Conservation (phyloP, 2,329 filamentous ascomycete species). For the Epichloe bromicola region DNA sequence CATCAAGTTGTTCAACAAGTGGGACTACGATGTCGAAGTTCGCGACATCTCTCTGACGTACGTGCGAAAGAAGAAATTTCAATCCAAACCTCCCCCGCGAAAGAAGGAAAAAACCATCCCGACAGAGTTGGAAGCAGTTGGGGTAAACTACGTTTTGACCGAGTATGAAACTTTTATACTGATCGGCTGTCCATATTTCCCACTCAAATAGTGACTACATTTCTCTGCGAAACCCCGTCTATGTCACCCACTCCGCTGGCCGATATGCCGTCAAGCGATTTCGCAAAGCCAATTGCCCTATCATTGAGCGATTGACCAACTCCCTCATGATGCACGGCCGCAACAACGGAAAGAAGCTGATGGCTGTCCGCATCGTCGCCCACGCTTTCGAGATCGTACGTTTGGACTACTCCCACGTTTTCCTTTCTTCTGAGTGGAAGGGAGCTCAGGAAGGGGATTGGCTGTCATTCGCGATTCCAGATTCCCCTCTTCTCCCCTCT, state of each 20-base stretch:
- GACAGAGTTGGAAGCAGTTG: neutral
- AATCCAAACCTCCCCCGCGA: neutral
- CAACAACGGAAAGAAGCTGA: conserved; percentile 99
- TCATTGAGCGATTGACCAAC: conserved; percentile 99
- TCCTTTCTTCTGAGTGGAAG: too few species aligned
- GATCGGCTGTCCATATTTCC: conserved; percentile 15
- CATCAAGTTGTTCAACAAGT: conserved; percentile 97
- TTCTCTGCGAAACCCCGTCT: conserved; percentile 97
- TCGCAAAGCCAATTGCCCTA: conserved; percentile 99
- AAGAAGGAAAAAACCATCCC: neutral
- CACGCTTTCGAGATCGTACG: conserved; percentile 99
- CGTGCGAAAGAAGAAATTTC: conserved; percentile 13
- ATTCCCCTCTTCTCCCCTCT: too few species aligned
- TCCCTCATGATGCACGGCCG: conserved; percentile 99
- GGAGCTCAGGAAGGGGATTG: too few species aligned
- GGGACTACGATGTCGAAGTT: conserved; percentile 98
- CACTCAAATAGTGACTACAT: conserved; percentile 76
- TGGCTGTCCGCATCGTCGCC: conserved; percentile 98
- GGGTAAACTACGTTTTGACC: neutral
- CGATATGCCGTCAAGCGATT: conserved; percentile 99
- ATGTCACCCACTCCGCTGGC: conserved; percentile 96
- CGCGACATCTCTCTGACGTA: conserved; percentile 99
- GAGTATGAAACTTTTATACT: conserved; percentile 13
- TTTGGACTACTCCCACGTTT: conserved; percentile 16
- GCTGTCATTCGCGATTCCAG: too few species aligned